Evolutionary conservation across 208 protist species (phyloP).

Genomic region (Ichthyophonus hoferi): DNA sequence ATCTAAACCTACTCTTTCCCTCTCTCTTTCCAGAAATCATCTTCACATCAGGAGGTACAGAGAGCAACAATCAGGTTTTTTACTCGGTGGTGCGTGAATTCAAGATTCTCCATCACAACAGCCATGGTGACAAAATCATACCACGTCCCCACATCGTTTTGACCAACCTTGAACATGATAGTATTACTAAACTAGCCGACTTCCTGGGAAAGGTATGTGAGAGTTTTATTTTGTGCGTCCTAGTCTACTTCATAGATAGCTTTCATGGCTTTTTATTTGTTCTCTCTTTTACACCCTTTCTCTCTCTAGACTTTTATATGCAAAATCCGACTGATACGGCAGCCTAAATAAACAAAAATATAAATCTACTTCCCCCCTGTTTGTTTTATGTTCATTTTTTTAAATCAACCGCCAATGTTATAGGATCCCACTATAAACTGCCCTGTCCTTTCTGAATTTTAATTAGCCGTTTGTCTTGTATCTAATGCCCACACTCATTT

Average conservation of each 20-base stretch:
- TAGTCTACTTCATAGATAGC: no score
- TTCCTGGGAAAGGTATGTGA: background rate
- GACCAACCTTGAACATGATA: conserved; percentile 42
- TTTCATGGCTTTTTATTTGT: background rate
- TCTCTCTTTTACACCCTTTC: background rate
- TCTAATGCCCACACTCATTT: no score
- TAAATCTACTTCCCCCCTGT: no score
- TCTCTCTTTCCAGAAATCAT: conserved; percentile 3
- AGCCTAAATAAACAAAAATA: no score
- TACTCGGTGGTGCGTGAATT: conserved; percentile 49
- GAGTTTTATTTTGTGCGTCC: background rate
- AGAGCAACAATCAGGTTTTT: conserved; percentile 85
- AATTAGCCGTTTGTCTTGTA: no score
- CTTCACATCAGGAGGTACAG: conserved; percentile 64
- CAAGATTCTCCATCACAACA: background rate
- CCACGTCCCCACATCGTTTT: conserved; percentile 40
- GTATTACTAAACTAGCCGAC: background rate
- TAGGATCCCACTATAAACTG: no score
- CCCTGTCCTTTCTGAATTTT: no score
- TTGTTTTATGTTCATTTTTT: no score
- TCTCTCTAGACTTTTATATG: no score
- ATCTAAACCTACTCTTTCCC: no score
- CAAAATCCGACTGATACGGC: no score
- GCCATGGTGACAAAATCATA: background rate
- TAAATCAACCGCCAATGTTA: no score